Conservation (phyloP, 139 green algal species). For the Ulvella scutata region DNA sequence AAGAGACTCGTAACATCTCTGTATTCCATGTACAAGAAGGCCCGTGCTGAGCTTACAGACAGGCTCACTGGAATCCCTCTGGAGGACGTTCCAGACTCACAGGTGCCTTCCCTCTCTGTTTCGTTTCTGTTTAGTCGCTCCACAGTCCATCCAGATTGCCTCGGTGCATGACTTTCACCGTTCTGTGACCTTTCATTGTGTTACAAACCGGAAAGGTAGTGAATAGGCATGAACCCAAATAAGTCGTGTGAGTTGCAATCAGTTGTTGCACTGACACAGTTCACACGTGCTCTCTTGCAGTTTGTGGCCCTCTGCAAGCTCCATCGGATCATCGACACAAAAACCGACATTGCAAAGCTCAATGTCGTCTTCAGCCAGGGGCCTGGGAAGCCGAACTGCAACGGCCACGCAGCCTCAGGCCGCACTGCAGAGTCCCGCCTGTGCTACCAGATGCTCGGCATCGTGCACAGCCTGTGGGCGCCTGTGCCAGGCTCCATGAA, state of each 20-base stretch:
- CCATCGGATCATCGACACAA: neutral
- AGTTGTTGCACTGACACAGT: too few relatives aligned
- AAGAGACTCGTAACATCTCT: slow-evolving; percentile 31
- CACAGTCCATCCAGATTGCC: too few relatives aligned
- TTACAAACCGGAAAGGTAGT: too few relatives aligned
- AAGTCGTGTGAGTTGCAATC: too few relatives aligned
- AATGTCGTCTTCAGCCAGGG: neutral
- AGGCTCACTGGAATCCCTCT: neutral
- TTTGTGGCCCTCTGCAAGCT: neutral
- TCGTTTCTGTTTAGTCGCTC: too few relatives aligned
- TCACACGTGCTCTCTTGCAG: too few relatives aligned
- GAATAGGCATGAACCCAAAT: too few relatives aligned
- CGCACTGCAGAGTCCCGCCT: slow-evolving; percentile 13
- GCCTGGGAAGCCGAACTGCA: too few relatives aligned
- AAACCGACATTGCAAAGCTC: neutral
- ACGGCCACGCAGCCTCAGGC: too few relatives aligned
- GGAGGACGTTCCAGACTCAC: neutral
- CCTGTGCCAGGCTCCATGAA: slow-evolving; percentile 61
- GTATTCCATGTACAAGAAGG: slow-evolving; percentile 30
- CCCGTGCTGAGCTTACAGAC: neutral
- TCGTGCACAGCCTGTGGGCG: slow-evolving; percentile 62
- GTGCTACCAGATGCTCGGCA: slow-evolving; percentile 46
- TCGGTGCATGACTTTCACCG: too few relatives aligned
- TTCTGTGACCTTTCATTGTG: too few relatives aligned
- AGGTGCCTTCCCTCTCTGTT: neutral